A percentile compares a stretch with the other conserved stretches of the same genome.
Conservation (phyloP, 176 grass and related monocot species). For the Oryza rufipogon region DNA sequence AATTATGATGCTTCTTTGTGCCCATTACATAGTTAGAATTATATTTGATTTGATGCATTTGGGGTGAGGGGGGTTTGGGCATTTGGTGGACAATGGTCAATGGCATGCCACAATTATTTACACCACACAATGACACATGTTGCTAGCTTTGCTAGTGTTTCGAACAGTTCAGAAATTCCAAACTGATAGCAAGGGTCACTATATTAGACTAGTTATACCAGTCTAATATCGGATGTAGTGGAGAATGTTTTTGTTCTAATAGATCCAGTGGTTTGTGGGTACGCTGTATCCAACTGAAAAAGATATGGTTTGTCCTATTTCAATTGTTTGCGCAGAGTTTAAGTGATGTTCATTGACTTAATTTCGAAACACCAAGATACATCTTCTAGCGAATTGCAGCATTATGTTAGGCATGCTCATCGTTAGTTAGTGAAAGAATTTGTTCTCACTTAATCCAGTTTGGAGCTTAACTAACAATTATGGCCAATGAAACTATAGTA, state of each 20-base stretch:
- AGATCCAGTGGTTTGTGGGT: neutral
- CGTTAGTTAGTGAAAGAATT: neutral
- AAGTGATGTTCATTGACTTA: neutral
- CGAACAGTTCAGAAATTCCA: neutral
- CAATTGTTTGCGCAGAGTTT: slow-evolving; percentile 3
- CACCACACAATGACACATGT: neutral
- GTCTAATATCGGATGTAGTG: neutral
- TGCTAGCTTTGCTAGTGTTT: neutral
- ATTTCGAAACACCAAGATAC: neutral
- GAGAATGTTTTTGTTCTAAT: neutral
- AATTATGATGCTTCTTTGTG: neutral
- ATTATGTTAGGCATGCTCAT: neutral
- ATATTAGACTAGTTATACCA: neutral
- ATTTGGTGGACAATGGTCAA: neutral
- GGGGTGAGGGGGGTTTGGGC: neutral
- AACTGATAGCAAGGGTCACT: neutral
- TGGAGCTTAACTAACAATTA: neutral
- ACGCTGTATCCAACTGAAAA: slow-evolving; percentile 3
- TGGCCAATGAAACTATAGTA: neutral
- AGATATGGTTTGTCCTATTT: neutral
- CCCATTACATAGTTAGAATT: neutral
- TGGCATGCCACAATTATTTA: neutral
- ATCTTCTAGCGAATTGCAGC: neutral
- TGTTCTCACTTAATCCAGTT: neutral
- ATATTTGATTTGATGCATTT: slow-evolving; percentile 5